Base-by-base conservation (phyloP, 257 asterid genomes). In the Nicotiana tomentosiformis region DNA sequence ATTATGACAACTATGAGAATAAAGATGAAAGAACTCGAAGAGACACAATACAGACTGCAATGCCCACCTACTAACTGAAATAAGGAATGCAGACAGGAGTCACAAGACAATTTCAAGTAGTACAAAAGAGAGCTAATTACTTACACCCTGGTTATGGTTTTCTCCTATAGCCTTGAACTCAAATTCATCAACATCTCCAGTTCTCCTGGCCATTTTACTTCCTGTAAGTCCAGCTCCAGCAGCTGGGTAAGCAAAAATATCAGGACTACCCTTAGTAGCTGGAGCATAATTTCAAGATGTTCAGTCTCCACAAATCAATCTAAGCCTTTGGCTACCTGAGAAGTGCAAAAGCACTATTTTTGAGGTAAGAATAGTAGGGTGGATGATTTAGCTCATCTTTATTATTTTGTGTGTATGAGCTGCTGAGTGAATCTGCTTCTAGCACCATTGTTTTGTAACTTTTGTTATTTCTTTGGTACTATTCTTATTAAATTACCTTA, bases 161-260 rank as follows among this genome's bases (percentile, higher is more conserved):
- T 96, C 93, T 77, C 98, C 98, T 10, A 93, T 88, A 66, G 91
- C 83, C 87, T 92, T 94, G 91, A 96, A 96, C 91, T 94, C 98
- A 88, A 94, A 96, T 89, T 91, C 99, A 60, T 96, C 98, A 86
- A 94, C 90, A 37, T 91, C 99, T 23, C 99, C 99, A 15, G 89
- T 94, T 87, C 98, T 96, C 90, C 92, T 90, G 12, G 98, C 98
- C 93, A 94, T 91, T 90, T 96, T 96, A 84, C 69, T 88, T 83
- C 99, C 98, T 8, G 98, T 90, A 85, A 96, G 98, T 83, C 99
- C 98, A 87, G 98, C 99, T 88, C 98, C 99, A 88, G 99, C 99
- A 87, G 98, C 98, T 96, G 89, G 51, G 72, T 49, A 70, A 82
- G 69, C 32, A 55, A 83, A 82, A 80, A 65, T 78, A 77, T 83